A percentile compares a stretch with the other conserved stretches of the same genome.
Evolutionary conservation across 331 rosid species (phyloP).

Genomic region (Saraca asoca): DNA sequence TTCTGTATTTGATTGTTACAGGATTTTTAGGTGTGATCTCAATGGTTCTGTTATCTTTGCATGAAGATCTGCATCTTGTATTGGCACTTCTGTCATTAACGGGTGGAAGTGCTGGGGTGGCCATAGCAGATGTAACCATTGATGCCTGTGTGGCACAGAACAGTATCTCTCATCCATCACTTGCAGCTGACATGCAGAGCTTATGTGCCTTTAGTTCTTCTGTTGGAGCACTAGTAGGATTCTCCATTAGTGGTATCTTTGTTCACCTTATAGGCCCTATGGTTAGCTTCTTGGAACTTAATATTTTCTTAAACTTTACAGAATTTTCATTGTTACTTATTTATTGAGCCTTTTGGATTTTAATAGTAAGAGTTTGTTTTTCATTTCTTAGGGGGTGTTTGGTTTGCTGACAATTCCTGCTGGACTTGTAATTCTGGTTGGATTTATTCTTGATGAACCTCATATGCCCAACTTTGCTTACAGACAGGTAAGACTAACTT

Average conservation of each 20-base stretch:
- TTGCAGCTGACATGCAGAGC: conserved; percentile 95
- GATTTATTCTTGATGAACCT: conserved; percentile 74
- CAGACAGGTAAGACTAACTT: conserved; percentile 57
- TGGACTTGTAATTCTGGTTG: conserved; percentile 68
- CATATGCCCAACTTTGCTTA: conserved; percentile 53
- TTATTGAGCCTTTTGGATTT: conserved; percentile 5
- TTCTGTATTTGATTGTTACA: conserved; percentile 34
- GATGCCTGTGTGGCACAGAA: conserved; percentile 96
- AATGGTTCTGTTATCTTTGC: conserved; percentile 67
- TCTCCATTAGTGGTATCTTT: conserved; percentile 78
- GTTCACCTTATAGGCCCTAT: conserved; percentile 87
- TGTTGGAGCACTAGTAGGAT: conserved; percentile 80
- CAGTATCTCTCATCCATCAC: conserved; percentile 70
- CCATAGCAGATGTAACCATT: conserved; percentile 84
- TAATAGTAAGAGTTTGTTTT: conserved; percentile 25
- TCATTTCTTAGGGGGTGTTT: conserved; percentile 66
- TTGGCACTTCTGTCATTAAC: conserved; percentile 74
- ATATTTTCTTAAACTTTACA: not conserved
- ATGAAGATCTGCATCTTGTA: conserved; percentile 67
- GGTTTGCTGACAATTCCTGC: conserved; percentile 85
- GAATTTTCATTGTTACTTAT: conserved; percentile 4
- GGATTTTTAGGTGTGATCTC: conserved; percentile 66
- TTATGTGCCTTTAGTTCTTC: conserved; percentile 88
- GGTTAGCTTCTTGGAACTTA: conserved; percentile 50
- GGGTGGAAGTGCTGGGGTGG: conserved; percentile 79